Conservation (phyloP, 768 basidiomycete species). For the Macrolepiota fuliginosa region DNA sequence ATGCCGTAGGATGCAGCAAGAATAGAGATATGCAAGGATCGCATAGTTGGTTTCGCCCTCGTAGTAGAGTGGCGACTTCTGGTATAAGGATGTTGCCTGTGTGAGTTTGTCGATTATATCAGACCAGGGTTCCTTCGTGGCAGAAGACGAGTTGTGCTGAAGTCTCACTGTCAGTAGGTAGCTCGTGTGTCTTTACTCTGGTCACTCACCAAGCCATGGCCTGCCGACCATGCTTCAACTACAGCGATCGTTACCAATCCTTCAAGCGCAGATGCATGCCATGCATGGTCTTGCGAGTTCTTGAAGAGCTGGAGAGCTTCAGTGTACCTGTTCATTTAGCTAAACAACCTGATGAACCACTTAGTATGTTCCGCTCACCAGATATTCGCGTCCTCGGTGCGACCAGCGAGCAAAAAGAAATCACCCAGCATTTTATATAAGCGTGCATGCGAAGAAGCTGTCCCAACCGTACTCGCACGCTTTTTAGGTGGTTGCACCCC, state of each 20-base stretch:
- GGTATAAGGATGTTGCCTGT: conserved; percentile 64
- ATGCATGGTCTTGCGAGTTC: conserved; percentile 70
- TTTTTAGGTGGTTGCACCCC: conserved; percentile 51
- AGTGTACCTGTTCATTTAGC: conserved; percentile 61
- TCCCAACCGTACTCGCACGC: conserved; percentile 59
- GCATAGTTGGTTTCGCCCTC: conserved; percentile 59
- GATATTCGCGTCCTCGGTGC: conserved; percentile 74
- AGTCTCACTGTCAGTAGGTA: conserved; percentile 12
- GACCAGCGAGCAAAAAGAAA: conserved; percentile 85
- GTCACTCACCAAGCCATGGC: conserved; percentile 64
- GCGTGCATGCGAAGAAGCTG: conserved; percentile 78
- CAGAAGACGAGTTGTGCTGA: conserved; percentile 54
- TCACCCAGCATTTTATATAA: conserved; percentile 88
- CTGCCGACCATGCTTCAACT: conserved; percentile 81
- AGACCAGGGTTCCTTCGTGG: conserved; percentile 67
- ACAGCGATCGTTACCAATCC: conserved; percentile 77
- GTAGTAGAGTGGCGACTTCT: conserved; percentile 45
- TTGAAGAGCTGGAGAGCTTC: conserved; percentile 83
- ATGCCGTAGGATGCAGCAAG: conserved; percentile 68
- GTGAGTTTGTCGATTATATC: conserved; percentile 73
- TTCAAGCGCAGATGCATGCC: conserved; percentile 90
- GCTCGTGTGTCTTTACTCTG: not conserved
- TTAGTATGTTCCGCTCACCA: conserved; percentile 49
- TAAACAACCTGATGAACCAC: conserved; percentile 11
- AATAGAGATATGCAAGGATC: conserved; percentile 67